A percentile compares a stretch with the other conserved stretches of the same genome.
These are phyloP conservation scores for Tricholoma terreum DNA, from an alignment of 768 basidiomycete species.

Conservation along the genomic window DNA sequence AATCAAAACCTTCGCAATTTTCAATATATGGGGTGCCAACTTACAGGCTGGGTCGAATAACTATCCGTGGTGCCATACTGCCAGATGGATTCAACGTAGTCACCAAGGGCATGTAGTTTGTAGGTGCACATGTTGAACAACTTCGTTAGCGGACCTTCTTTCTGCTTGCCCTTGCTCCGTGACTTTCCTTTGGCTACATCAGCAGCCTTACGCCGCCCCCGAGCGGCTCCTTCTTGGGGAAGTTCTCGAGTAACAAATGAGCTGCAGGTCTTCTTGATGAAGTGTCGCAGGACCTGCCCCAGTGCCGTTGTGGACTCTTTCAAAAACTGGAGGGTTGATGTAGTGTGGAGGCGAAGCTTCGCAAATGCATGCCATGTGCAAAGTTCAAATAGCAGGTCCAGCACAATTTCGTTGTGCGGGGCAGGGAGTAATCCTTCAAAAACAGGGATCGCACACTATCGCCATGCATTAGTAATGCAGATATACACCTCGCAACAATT, in stretches of 20 bases:
- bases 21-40: neutral
- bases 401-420: conserved; percentile 15
- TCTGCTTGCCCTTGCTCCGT: neutral
- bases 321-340: conserved; percentile 5
- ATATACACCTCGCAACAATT: neutral
- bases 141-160: conserved; percentile 1
- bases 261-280: conserved; percentile 7
- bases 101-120: conserved; percentile 32
- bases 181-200: neutral
- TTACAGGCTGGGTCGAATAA: conserved; percentile 35
- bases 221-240: conserved; percentile 11
- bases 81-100: conserved; percentile 25
- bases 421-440: conserved; percentile 10
- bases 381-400: conserved; percentile 14
- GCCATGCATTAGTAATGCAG: neutral
- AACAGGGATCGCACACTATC: conserved; percentile 8
- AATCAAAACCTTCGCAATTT: neutral
- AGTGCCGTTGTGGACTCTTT: conserved; percentile 5
- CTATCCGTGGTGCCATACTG: conserved; percentile 32
- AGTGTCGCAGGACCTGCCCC: conserved; percentile 4
- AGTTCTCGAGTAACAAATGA: conserved; percentile 8
- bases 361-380: conserved; percentile 24
- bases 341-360: conserved; percentile 23
- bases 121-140: conserved; percentile 26
- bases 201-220: conserved; percentile 1